These are phyloP conservation scores for Wickerhamiella occidentalis DNA, from an alignment of 805 yeast genomes.

Conservation along the genomic window DNA sequence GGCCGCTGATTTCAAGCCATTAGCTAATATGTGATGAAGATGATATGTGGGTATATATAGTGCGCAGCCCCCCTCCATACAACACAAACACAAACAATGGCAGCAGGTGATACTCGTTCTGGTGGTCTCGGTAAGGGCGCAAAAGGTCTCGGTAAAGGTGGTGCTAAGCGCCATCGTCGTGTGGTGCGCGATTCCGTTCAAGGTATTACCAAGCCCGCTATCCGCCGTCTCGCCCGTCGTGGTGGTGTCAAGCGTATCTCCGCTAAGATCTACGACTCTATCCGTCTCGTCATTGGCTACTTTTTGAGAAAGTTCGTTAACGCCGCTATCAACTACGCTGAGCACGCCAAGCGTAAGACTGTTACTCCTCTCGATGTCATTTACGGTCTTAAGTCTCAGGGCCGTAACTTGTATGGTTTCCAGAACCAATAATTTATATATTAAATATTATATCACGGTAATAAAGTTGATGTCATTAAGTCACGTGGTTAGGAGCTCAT, in stretches of 20 bases:
- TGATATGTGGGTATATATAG: not conserved
- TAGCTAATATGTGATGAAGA: conserved; percentile 1
- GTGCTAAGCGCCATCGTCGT: conserved; percentile 99
- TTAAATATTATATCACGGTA: not conserved
- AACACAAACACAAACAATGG: not conserved
- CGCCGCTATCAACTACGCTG: conserved; percentile 98
- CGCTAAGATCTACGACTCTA: conserved; percentile 97
- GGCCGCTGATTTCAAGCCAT: conserved; percentile 3
- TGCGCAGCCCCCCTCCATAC: not conserved
- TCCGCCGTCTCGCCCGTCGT: conserved; percentile 99
- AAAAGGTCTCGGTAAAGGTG: conserved; percentile 99
- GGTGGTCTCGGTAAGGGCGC: conserved; percentile 99
- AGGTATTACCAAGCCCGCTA: conserved; percentile 99
- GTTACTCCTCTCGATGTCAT: conserved; percentile 98
- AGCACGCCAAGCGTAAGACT: conserved; percentile 99
- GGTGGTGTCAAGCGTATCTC: conserved; percentile 99
- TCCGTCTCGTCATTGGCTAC: conserved; percentile 89
- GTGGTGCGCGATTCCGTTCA: conserved; percentile 98
- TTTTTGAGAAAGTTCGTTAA: conserved; percentile 96
- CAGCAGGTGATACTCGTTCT: conserved; percentile 14
- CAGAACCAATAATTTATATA: not conserved
- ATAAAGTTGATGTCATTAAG: not conserved
- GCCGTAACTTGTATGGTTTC: conserved; percentile 97
- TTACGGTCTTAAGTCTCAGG: conserved; percentile 99
- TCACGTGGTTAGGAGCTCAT: too few relatives aligned